These are phyloP conservation scores for Zhuliangozyma blackwelliae DNA, from an alignment of 1,139 yeast species.

Conservation along the genomic window DNA sequence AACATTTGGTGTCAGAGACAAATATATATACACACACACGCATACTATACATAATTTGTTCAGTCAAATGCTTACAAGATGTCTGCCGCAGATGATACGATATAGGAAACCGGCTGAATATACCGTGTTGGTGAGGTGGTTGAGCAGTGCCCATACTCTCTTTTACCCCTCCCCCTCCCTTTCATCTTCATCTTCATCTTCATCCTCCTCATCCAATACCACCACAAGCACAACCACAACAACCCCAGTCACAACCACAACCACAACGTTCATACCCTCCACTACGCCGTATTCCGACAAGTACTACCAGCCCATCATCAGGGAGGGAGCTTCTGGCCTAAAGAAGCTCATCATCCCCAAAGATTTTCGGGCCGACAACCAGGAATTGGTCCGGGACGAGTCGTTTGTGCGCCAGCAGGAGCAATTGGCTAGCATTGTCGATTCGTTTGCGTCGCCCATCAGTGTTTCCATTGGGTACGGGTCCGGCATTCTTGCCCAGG, in stretches of 20 bases:
- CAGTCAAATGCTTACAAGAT: no score
- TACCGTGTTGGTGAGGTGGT: not conserved
- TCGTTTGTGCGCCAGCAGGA: slow-evolving; percentile 12
- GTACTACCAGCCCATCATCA: slow-evolving; percentile 24
- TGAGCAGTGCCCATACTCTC: not conserved
- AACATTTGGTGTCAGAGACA: no score
- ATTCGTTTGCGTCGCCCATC: slow-evolving; percentile 65
- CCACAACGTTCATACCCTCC: not conserved
- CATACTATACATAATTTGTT: no score
- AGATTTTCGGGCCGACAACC: slow-evolving; percentile 39
- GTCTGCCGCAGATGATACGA: no score
- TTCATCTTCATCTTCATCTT: not conserved
- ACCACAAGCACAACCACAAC: not conserved
- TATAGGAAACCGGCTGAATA: no score
- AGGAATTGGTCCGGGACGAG: slow-evolving; percentile 46
- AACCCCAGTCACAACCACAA: not conserved
- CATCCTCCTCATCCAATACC: not conserved
- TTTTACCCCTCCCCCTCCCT: not conserved
- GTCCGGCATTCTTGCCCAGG: slow-evolving; percentile 84
- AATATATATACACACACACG: no score
- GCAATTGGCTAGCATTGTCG: slow-evolving; percentile 47
- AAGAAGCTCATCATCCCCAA: slow-evolving; percentile 22
- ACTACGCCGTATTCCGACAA: slow-evolving; percentile 24
- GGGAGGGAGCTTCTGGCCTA: slow-evolving; percentile 25
- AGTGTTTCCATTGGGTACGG: slow-evolving; percentile 79